These are phyloP conservation scores for Lunasporangiospora selenospora DNA, from an alignment of 192 early-diverging fungal genomes.

Conservation along the genomic window DNA sequence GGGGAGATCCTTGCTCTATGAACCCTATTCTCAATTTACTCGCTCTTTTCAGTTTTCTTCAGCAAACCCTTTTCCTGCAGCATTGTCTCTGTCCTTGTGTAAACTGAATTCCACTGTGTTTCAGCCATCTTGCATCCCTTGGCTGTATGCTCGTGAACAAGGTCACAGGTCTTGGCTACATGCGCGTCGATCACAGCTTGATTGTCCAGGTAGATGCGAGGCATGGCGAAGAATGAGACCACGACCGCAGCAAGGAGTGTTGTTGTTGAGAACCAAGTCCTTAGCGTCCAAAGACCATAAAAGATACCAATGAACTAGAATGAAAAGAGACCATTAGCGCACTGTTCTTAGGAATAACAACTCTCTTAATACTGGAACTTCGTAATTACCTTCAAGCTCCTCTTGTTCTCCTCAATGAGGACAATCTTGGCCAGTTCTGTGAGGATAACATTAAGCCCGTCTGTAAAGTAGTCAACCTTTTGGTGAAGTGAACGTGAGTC, in stretches of 20 bases:
- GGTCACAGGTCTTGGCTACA: constrained; percentile 25
- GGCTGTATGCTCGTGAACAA: constrained; percentile 20
- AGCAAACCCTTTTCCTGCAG: constrained; percentile 26
- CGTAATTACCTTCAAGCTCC: constrained; percentile 22
- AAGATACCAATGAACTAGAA: constrained; percentile 37
- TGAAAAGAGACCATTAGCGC: not conserved
- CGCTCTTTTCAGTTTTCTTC: constrained; percentile 27
- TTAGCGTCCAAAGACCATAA: constrained; percentile 41
- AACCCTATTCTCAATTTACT: not conserved
- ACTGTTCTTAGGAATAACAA: not conserved
- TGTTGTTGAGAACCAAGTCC: constrained; percentile 46
- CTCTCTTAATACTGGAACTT: not conserved
- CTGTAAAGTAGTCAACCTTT: constrained; percentile 23
- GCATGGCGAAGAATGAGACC: constrained; percentile 27
- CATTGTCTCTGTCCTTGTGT: constrained; percentile 26
- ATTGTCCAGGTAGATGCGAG: constrained; percentile 41
- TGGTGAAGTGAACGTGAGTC: constrained; percentile 25
- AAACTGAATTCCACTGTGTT: constrained; percentile 13
- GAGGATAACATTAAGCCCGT: constrained; percentile 38
- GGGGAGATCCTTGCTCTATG: no score
- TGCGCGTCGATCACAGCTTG: constrained; percentile 32
- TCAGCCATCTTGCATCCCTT: constrained; percentile 20
- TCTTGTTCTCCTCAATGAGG: constrained; percentile 40
- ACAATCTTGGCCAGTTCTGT: constrained; percentile 44
- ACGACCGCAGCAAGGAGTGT: constrained; percentile 25